A percentile compares a stretch with the other conserved stretches of the same genome.
Conservation (phyloP, 2,329 filamentous ascomycete species). For the Pyricularia pennisetigena region DNA sequence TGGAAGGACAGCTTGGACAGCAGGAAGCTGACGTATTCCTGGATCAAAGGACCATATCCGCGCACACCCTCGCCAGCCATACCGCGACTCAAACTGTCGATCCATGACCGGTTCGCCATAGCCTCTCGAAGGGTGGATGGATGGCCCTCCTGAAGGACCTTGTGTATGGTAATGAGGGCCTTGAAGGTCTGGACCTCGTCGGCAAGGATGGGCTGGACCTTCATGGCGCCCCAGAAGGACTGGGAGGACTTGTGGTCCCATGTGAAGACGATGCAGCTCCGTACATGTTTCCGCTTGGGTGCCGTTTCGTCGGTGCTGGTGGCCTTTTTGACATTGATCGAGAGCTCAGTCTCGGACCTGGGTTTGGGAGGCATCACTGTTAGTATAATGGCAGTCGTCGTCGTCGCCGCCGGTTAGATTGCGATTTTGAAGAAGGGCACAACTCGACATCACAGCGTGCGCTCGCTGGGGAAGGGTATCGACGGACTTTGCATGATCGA, state of each 20-base stretch:
- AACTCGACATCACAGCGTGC: background rate
- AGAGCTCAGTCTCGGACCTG: conserved; percentile 59
- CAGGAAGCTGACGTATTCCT: conserved; percentile 94
- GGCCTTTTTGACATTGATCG: conserved; percentile 61
- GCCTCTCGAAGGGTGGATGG: conserved; percentile 80
- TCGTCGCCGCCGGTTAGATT: background rate
- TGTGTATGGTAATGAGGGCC: conserved; percentile 92
- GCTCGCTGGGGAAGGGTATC: background rate
- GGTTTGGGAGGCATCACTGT: conserved; percentile 8
- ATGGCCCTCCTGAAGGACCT: conserved; percentile 94
- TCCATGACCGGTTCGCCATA: conserved; percentile 79
- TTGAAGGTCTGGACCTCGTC: conserved; percentile 99
- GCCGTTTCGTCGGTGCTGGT: conserved; percentile 59
- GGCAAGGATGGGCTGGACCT: conserved; percentile 97
- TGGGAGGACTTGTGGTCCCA: conserved; percentile 97
- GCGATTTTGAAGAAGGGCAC: background rate
- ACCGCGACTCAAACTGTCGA: conserved; percentile 83
- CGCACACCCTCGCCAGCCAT: conserved; percentile 75
- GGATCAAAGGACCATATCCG: conserved; percentile 85
- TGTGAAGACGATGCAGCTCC: conserved; percentile 95
- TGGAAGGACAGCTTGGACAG: conserved; percentile 95
- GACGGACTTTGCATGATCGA: conserved; percentile 22
- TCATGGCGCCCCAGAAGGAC: conserved; percentile 97
- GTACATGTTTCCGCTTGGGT: conserved; percentile 83
- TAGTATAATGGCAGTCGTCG: background rate